phyloP scores from a whole-genome alignment of 768 basidiomycete genomes.

The Lactarius trivialis region DNA sequence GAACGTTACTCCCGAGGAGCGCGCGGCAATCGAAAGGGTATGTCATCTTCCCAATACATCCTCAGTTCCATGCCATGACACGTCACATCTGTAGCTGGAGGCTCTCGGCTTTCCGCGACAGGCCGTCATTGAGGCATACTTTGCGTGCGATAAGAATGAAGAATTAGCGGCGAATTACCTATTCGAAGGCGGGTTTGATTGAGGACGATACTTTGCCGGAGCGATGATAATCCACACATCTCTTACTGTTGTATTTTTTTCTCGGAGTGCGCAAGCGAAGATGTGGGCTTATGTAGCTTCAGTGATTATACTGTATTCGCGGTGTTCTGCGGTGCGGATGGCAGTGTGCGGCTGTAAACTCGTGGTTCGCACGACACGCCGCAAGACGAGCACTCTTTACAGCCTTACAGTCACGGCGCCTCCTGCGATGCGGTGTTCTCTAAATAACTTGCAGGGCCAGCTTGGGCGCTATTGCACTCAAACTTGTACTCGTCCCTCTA shows the following conservation, averaged over 20 bases:
- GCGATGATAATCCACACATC: not conserved
- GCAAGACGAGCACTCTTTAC: not conserved
- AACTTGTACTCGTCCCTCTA: not conserved
- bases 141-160: conserved; percentile 95
- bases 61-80: not conserved
- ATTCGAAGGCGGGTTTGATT: conserved; percentile 68
- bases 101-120: conserved; percentile 83
- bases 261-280: conserved; percentile 1
- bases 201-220: conserved; percentile 35
- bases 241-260: conserved; percentile 10
- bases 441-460: not conserved
- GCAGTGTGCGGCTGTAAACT: not conserved
- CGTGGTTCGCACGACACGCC: not conserved
- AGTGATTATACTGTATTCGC: no score
- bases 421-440: not conserved
- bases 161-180: conserved; percentile 92
- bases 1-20: conserved; percentile 80
- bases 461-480: not conserved
- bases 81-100: conserved; percentile 52
- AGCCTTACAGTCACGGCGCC: conserved; percentile 1
- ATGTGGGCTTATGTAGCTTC: conserved; percentile 7
- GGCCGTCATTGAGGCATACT: conserved; percentile 81
- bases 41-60: conserved; percentile 29
- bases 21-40: conserved; percentile 83
- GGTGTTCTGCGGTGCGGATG: no score